Percentiles rank a stretch among this genome's conserved stretches.
These are phyloP conservation scores for Colletotrichum tropicicola DNA, from an alignment of 2,329 filamentous ascomycete genomes.

Conservation along the genomic window DNA sequence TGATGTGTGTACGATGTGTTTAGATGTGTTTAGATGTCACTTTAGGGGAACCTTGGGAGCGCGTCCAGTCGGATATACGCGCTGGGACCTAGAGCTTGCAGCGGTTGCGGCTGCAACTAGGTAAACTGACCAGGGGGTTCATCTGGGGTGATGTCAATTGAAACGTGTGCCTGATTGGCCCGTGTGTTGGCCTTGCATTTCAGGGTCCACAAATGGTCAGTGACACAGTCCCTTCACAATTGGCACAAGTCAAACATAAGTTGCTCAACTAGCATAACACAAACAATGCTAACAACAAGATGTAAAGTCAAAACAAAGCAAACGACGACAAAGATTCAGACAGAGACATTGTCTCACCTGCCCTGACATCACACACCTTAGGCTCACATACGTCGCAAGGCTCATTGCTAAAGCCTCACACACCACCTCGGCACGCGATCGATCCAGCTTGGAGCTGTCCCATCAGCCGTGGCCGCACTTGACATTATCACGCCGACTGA, in stretches of 20 bases:
- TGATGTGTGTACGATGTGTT: constrained; percentile 15
- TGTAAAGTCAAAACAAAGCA: neutral
- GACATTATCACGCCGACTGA: too few relatives aligned
- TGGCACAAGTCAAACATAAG: too few relatives aligned
- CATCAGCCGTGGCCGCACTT: too few relatives aligned
- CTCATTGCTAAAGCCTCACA: neutral
- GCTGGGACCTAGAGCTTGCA: constrained; percentile 7
- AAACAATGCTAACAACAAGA: neutral
- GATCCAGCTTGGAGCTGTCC: too few relatives aligned
- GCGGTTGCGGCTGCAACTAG: neutral
- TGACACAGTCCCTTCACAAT: too few relatives aligned
- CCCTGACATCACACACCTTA: neutral
- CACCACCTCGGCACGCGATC: too few relatives aligned
- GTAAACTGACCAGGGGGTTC: neutral
- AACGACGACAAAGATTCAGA: constrained; percentile 4
- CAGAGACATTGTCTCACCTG: constrained; percentile 8
- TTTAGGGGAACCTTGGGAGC: constrained; percentile 4
- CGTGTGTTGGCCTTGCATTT: neutral
- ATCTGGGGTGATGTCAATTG: constrained; percentile 7
- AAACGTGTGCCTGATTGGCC: constrained; percentile 10
- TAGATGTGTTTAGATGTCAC: constrained; percentile 26
- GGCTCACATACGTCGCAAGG: neutral
- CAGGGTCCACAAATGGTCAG: neutral
- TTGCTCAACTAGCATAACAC: too few relatives aligned
- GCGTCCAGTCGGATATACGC: constrained; percentile 29